Evolutionary conservation across 352 stramenopile species (phyloP), one percentile per base, ranked within the genome.

Genomic region (Sclerospora graminicola): DNA sequence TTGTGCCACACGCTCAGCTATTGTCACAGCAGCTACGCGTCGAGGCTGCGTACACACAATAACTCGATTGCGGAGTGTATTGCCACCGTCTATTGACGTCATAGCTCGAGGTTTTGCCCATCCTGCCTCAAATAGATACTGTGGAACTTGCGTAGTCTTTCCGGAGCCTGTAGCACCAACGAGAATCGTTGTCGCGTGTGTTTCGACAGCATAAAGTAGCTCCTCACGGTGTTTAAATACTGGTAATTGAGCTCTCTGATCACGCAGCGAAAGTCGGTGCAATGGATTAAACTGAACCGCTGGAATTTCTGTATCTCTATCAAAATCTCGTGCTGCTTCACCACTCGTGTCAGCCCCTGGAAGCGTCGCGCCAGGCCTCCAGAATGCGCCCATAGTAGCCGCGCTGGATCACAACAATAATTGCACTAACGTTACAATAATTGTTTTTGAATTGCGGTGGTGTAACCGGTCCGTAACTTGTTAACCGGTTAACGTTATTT

Each of bases 1-100:
- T 43, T 98, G 65, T 1, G 96, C 89, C 5, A 99, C 97, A 38
- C 97, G 94, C 45, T 96, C 82, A 0, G 97, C 96, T 30, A 99
- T 95, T 38, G 83, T 97, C 78, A 98, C 98, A 18, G 95, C 96
- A 24, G 97, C 97, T 8, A 99, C 91, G 21, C 97, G 85, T 9
- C 97, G 77, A 14, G 80, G 80, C 66, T 99, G 93, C 41, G 75
- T 95, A 63, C 92, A 97, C 8, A 91, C 94, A 26, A 90, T 81
- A 34, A 73, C 48, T 16, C 69, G 53, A 32, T 52, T 60, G 8
- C 9, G 21, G 4, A 54, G 9, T 20, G 41, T 48, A 7, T 40
- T 19, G 9, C 9, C n/a, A 10, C 10, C 18, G 13, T 4, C 30
- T 37, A 40, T 15, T 30, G 23, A 11, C 24, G 23, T 29, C 39